Conservation (phyloP, 768 basidiomycete genomes). For the Sutorius australiensis region DNA sequence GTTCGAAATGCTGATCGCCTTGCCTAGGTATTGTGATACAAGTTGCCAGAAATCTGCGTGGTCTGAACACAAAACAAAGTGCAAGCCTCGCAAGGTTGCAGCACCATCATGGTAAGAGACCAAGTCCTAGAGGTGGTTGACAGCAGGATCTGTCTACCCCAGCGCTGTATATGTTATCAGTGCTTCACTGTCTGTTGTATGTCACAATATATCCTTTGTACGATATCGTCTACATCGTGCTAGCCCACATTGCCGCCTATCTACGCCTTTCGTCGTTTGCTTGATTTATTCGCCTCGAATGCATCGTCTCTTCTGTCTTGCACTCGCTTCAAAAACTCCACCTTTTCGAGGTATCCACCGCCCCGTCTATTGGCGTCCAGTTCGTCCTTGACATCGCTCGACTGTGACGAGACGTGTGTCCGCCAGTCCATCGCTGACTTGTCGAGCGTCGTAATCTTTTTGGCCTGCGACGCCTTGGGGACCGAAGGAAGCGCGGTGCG, state of each 20-base stretch:
- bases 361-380: slow-evolving; percentile 70
- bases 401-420: slow-evolving; percentile 50
- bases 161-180: not conserved
- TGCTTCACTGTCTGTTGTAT: not conserved
- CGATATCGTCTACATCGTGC: not conserved
- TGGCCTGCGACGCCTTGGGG: slow-evolving; percentile 54
- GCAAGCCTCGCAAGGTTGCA: slow-evolving; percentile 3
- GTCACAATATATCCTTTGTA: slow-evolving; percentile 5
- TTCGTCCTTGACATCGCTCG: slow-evolving; percentile 55
- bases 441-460: slow-evolving; percentile 79
- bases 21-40: slow-evolving; percentile 11
- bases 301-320: slow-evolving; percentile 66
- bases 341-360: slow-evolving; percentile 81
- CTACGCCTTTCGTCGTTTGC: slow-evolving; percentile 43
- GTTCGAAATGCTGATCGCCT: not conserved
- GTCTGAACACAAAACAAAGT: slow-evolving; percentile 14
- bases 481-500: slow-evolving; percentile 53
- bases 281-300: slow-evolving; percentile 52
- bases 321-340: slow-evolving; percentile 77
- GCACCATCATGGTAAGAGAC: not conserved
- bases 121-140: not conserved
- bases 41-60: slow-evolving; percentile 17
- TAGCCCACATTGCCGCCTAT: not conserved
- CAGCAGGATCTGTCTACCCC: slow-evolving; percentile 1
- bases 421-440: slow-evolving; percentile 89